Percentiles rank a stretch among this genome's conserved stretches.
These are phyloP conservation scores for Globisporangium paddicum DNA, from an alignment of 352 stramenopile species.

Conservation along the genomic window DNA sequence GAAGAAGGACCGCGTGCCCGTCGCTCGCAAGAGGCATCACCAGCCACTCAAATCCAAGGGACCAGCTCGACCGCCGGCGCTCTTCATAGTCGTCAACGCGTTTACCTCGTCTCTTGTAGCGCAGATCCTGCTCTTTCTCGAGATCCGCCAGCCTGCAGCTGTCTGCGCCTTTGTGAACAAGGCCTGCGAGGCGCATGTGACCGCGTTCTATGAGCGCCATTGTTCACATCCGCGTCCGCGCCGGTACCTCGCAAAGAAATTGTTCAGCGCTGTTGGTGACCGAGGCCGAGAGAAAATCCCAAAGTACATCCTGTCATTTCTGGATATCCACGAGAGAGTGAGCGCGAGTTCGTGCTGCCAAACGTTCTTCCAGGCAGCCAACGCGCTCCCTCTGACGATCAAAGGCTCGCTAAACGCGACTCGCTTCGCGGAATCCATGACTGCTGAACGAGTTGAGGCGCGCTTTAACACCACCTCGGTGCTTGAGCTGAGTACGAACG, in stretches of 20 bases:
- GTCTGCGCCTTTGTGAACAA: slow-evolving; percentile 35
- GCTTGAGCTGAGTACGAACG: slow-evolving; percentile 17
- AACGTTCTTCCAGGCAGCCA: slow-evolving; percentile 24
- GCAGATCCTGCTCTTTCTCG: slow-evolving; percentile 36
- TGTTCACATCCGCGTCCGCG: slow-evolving; percentile 32
- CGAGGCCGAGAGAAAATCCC: slow-evolving; percentile 5
- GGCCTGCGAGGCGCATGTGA: slow-evolving; percentile 18
- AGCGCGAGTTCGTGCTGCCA: slow-evolving; percentile 22
- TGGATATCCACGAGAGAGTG: slow-evolving; percentile 25
- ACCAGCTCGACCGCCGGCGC: slow-evolving; percentile 6
- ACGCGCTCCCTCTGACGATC: slow-evolving; percentile 26
- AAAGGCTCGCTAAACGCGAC: neutral
- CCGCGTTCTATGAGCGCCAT: slow-evolving; percentile 33
- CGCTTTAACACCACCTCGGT: slow-evolving; percentile 20
- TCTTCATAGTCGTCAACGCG: slow-evolving; percentile 22
- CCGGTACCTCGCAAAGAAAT: slow-evolving; percentile 26
- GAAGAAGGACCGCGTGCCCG: slow-evolving; percentile 2
- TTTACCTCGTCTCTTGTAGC: slow-evolving; percentile 22
- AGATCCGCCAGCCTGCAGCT: slow-evolving; percentile 19
- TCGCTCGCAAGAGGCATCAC: neutral
- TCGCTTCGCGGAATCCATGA: slow-evolving; percentile 21
- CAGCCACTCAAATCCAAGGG: neutral
- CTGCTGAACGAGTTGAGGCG: slow-evolving; percentile 18
- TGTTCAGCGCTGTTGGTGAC: slow-evolving; percentile 8
- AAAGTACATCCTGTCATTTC: slow-evolving; percentile 20